These are phyloP conservation scores for Fraxinus quadrangulata DNA, from an alignment of 257 asterid species.

Conservation along the genomic window DNA sequence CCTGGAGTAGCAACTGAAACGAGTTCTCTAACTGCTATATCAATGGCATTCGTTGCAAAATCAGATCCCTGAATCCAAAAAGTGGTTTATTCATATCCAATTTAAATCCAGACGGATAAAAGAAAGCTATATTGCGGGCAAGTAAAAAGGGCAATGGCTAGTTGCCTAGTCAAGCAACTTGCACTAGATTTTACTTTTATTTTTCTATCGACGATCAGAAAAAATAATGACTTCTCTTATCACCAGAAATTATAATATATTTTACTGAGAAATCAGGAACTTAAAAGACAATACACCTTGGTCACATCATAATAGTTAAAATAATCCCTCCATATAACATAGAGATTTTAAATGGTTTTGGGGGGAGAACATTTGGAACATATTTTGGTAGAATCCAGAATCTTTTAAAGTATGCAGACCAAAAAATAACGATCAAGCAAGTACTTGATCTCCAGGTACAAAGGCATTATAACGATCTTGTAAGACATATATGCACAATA, in stretches of 20 bases:
- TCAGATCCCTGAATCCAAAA: slow-evolving; percentile 52
- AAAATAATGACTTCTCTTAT: neutral
- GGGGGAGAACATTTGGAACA: neutral
- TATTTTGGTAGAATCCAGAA: neutral
- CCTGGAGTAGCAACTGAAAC: slow-evolving; percentile 66
- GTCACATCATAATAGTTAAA: neutral
- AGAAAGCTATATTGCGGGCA: neutral
- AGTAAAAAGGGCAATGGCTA: neutral
- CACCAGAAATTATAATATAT: neutral
- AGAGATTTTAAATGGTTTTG: neutral
- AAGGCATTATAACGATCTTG: neutral
- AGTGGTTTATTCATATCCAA: neutral
- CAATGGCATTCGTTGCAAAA: slow-evolving; percentile 65
- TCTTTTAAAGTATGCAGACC: neutral
- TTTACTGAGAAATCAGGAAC: neutral
- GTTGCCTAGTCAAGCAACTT: neutral
- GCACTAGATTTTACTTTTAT: neutral
- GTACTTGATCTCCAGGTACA: neutral
- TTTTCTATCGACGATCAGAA: neutral
- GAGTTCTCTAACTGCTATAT: slow-evolving; percentile 65
- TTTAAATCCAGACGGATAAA: neutral
- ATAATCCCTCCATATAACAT: neutral
- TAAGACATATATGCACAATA: neutral
- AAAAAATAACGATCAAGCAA: neutral
- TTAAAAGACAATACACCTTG: neutral